Conservation (phyloP, 495 filamentous ascomycete genomes). For the Daldinia childiae region DNA sequence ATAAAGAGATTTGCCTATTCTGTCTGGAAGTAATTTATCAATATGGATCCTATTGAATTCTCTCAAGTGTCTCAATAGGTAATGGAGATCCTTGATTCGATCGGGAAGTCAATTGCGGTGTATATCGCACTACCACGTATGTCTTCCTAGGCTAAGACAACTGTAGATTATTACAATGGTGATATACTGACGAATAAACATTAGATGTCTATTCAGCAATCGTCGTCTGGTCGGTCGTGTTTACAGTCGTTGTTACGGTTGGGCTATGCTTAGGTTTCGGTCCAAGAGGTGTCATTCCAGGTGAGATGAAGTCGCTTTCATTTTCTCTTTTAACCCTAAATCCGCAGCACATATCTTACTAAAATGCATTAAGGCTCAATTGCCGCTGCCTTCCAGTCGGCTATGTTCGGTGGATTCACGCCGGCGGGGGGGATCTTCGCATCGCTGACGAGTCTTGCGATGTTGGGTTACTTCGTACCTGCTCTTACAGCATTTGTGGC, state of each 20-base stretch:
- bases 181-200: not conserved
- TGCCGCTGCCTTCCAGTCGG: constrained; percentile 7
- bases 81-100: not conserved
- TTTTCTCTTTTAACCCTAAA: not conserved
- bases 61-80: not conserved
- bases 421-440: constrained; percentile 4
- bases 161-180: not conserved
- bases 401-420: not conserved
- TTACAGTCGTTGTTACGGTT: not conserved
- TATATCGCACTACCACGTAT: not conserved
- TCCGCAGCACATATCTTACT: not conserved
- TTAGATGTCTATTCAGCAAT: constrained; percentile 2
- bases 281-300: not conserved
- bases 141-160: not conserved
- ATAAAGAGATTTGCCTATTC: not conserved
- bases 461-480: not conserved
- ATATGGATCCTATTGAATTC: not conserved
- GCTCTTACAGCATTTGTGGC: not conserved
- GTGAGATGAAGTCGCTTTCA: not conserved
- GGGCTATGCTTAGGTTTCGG: not conserved
- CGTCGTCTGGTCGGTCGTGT: not conserved
- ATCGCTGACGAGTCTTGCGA: constrained; percentile 2
- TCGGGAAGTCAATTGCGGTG: not conserved
- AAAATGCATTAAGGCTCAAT: not conserved
- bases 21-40: not conserved